phyloP scores from a whole-genome alignment of 1,284 basidiomycete species.

The Malassezia sp. region DNA sequence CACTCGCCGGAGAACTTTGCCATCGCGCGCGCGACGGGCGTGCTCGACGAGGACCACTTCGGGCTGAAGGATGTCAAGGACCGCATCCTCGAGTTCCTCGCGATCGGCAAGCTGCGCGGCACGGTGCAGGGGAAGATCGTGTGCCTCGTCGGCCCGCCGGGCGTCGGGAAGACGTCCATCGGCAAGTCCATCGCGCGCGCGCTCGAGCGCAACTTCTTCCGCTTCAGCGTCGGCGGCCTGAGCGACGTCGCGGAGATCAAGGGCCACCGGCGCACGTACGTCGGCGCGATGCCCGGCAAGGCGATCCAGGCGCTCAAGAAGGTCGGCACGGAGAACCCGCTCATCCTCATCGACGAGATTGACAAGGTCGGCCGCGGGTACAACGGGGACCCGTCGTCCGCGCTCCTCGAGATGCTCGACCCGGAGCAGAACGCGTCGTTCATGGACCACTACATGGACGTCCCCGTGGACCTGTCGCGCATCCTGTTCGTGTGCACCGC shows the following conservation, averaged over 20 bases:
- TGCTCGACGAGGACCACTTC: slow-evolving; percentile 93
- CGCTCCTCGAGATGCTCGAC: slow-evolving; percentile 91
- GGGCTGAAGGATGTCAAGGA: slow-evolving; percentile 89
- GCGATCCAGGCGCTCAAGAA: slow-evolving; percentile 95
- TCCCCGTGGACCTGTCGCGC: slow-evolving; percentile 87
- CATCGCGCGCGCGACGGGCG: slow-evolving; percentile 68
- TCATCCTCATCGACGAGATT: slow-evolving; percentile 85
- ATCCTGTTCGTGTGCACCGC: slow-evolving; percentile 91
- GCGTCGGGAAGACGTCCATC: slow-evolving; percentile 81
- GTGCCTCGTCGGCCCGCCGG: slow-evolving; percentile 88
- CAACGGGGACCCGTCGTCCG: slow-evolving; percentile 90
- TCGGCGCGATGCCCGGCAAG: slow-evolving; percentile 81
- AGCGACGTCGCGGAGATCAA: slow-evolving; percentile 99
- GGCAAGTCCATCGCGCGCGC: slow-evolving; percentile 85
- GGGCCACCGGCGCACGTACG: slow-evolving; percentile 91
- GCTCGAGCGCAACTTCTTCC: slow-evolving; percentile 75
- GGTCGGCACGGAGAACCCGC: slow-evolving; percentile 90
- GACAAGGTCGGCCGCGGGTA: slow-evolving; percentile 93
- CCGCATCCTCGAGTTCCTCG: slow-evolving; percentile 92
- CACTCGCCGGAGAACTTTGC: slow-evolving; percentile 90
- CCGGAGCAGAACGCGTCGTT: slow-evolving; percentile 95
- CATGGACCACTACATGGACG: slow-evolving; percentile 94
- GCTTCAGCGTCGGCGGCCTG: slow-evolving; percentile 91
- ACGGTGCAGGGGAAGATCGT: slow-evolving; percentile 98
- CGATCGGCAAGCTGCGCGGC: slow-evolving; percentile 88